Evolutionary conservation across 192 early-diverging fungal species (phyloP).

Genomic region (Coemansia sp.): DNA sequence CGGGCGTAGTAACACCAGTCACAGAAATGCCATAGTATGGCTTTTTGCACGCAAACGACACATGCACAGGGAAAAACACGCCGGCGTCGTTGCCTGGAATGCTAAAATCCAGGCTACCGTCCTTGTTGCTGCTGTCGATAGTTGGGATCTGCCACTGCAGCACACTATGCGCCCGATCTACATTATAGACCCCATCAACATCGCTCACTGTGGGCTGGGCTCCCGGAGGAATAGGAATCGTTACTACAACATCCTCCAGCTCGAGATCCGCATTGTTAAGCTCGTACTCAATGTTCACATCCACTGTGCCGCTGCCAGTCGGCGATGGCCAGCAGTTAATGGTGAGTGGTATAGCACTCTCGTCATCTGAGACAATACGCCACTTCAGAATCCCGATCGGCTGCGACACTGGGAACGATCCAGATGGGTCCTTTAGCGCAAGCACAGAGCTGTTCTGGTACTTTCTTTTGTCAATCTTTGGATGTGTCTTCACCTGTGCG

Average conservation of each 20-base stretch:
- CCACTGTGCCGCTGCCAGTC: conserved; percentile 78
- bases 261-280: conserved; percentile 74
- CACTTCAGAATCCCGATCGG: conserved; percentile 87
- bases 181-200: conserved; percentile 78
- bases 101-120: conserved; percentile 82
- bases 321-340: conserved; percentile 98
- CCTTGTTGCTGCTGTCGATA: conserved; percentile 74
- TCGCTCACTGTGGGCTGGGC: conserved; percentile 74
- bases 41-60: conserved; percentile 71
- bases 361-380: conserved; percentile 82
- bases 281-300: conserved; percentile 98
- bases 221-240: conserved; percentile 83
- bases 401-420: conserved; percentile 84
- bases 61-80: conserved; percentile 39
- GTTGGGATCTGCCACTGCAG: conserved; percentile 82
- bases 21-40: conserved; percentile 80
- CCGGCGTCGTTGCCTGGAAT: conserved; percentile 74
- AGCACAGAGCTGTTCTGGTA: conserved; percentile 74
- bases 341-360: conserved; percentile 76
- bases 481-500: conserved; percentile 97
- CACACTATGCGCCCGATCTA: conserved; percentile 68
- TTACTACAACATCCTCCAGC: conserved; percentile 83
- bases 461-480: conserved; percentile 91
- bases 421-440: conserved; percentile 77
- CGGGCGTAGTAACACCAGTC: conserved; percentile 39